Base-by-base conservation (phyloP, 768 basidiomycete genomes). In the Pulveroboletus frians region DNA sequence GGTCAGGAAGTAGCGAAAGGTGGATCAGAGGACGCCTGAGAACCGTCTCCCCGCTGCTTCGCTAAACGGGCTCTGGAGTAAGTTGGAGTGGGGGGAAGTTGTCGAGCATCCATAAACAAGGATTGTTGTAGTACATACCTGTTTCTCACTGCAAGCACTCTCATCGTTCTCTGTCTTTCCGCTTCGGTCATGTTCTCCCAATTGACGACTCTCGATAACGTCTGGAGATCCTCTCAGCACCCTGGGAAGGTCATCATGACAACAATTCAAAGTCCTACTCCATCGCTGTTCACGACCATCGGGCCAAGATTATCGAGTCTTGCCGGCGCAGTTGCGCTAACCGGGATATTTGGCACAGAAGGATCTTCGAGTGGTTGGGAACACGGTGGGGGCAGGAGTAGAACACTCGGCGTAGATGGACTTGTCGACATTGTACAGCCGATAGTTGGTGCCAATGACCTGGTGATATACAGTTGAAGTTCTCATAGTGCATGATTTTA, bases 211-310 rank as follows among this genome's bases (percentile, higher is more conserved):
- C 83, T 69, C 8, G 82, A 85, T 14, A 84, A 59, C 0, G 83
- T 85, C 83, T 85, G 50, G 14, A 29, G 26, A 32, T 18, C 15
- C 11, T 27, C 5, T 47, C 11, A 46, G 18, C 6, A 29, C 20
- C 10, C 9, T 38, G 31, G 32, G 34, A 11, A 20, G 11, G 9
- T 23, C 18, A 47, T 32, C 17, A 11, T 41, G 27, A 21, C 11
- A 14, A 27, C 17, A 23, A 35, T 39, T 14, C 9, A 35, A 36
- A 14, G 68, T 76, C 48, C 2, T 61, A 84, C 81, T 45, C 83
- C 83, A 67, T 86, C 77, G 36, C 69, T 76, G 60, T 85, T 85
- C 35, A 85, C 80, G 38, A 86, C 80, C 72, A 85, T 75, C 1
- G 84, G 84, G 1, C 83, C 83, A 11, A 85, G 71, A 17, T 70